A percentile compares a stretch with the other conserved stretches of the same genome.
Conservation (phyloP, 441 rosid species). For the Raphanus hybrid region DNA sequence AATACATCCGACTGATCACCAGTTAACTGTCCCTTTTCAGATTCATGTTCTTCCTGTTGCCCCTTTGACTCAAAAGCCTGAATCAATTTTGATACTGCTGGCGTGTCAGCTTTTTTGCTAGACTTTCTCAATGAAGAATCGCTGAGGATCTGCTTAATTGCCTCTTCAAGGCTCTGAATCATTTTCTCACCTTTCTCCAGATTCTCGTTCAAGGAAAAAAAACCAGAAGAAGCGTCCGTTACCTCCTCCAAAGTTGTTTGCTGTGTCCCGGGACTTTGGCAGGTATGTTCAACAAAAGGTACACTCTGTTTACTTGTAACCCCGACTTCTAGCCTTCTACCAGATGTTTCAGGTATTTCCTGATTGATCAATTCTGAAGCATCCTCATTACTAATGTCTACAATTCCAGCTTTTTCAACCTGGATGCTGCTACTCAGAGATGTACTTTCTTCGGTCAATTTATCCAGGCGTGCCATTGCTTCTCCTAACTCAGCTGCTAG, state of each 20-base stretch:
- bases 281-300: constrained; percentile 42
- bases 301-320: constrained; percentile 39
- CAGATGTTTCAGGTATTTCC: constrained; percentile 44
- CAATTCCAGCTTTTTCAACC: constrained; percentile 48
- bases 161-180: constrained; percentile 67
- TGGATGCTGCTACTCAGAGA: constrained; percentile 57
- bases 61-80: constrained; percentile 85
- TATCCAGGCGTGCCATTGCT: constrained; percentile 53
- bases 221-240: constrained; percentile 51
- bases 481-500: constrained; percentile 60
- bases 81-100: constrained; percentile 82
- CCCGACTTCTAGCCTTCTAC: constrained; percentile 37
- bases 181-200: constrained; percentile 65
- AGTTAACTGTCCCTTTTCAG: constrained; percentile 47
- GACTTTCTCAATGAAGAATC: constrained; percentile 49
- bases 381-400: constrained; percentile 47
- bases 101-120: constrained; percentile 52
- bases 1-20: constrained; percentile 51
- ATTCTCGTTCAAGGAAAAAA: constrained; percentile 54
- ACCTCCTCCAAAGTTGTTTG: constrained; percentile 46
- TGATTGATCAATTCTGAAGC: constrained; percentile 36
- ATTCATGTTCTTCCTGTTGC: constrained; percentile 65
- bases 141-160: constrained; percentile 58
- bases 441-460: constrained; percentile 59
- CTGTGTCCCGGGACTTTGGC: constrained; percentile 33